Evolutionary conservation across 2,329 filamentous ascomycete genomes (phyloP).

Genomic region (Fusarium chaquense): DNA sequence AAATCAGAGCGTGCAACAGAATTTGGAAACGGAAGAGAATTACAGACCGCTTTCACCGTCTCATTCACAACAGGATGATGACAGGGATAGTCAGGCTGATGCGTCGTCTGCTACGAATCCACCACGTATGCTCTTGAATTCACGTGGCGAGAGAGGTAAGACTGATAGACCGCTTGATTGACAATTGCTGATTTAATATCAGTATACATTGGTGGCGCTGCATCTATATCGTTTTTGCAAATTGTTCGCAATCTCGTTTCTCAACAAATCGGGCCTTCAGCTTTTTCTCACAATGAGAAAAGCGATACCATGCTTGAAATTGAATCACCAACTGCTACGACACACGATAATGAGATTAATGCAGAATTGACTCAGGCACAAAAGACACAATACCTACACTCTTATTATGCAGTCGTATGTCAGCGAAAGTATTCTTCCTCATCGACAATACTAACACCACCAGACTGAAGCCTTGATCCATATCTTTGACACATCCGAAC

Average conservation of each 20-base stretch:
- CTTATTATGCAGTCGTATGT: constrained; percentile 40
- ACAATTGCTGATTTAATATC: background rate
- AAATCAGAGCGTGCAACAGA: constrained; percentile 10
- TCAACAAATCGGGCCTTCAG: constrained; percentile 45
- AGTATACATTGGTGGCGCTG: constrained; percentile 65
- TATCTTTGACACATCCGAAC: constrained; percentile 48
- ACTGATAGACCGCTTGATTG: background rate
- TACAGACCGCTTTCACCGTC: constrained; percentile 49
- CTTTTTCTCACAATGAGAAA: constrained; percentile 47
- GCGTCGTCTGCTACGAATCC: constrained; percentile 36
- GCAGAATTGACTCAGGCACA: background rate
- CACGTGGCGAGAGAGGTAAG: constrained; percentile 64
- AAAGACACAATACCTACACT: constrained; percentile 26
- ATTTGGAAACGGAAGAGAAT: constrained; percentile 20
- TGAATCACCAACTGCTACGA: constrained; percentile 33
- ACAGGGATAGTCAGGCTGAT: constrained; percentile 29
- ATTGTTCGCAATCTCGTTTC: constrained; percentile 45
- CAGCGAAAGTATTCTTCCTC: rapidly evolving
- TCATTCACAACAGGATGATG: constrained; percentile 46
- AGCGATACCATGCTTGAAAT: constrained; percentile 48
- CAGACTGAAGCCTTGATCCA: constrained; percentile 54
- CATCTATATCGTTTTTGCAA: constrained; percentile 67
- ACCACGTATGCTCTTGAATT: constrained; percentile 62
- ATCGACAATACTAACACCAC: rapidly evolving
- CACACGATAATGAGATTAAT: background rate